These are phyloP conservation scores for Comarum palustre DNA, from an alignment of 306 rosid genomes.

Conservation along the genomic window DNA sequence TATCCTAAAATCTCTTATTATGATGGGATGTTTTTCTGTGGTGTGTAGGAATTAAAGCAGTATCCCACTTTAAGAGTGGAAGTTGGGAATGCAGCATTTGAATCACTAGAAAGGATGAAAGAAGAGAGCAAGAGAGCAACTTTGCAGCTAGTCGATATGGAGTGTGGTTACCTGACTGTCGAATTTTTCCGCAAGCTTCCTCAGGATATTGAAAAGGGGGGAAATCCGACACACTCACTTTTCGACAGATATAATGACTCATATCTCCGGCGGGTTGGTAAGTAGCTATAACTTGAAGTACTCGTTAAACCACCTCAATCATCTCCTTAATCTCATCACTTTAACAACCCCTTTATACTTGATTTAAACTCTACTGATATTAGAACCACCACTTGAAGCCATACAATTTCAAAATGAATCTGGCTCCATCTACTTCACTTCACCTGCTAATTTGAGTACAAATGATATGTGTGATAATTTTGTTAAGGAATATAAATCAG, in stretches of 20 bases:
- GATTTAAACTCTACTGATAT: neutral
- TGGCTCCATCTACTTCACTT: neutral
- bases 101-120: slow-evolving; percentile 41
- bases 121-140: slow-evolving; percentile 46
- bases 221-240: slow-evolving; percentile 42
- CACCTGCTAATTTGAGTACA: neutral
- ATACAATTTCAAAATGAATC: neutral
- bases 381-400: neutral
- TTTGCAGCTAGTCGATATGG: slow-evolving; percentile 45
- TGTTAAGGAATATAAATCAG: neutral
- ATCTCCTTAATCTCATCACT: neutral
- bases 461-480: too few species aligned
- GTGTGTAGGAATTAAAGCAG: slow-evolving; percentile 40
- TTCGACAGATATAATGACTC: slow-evolving; percentile 41
- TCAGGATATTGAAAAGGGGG: slow-evolving; percentile 50
- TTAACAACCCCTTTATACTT: neutral
- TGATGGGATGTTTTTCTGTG: neutral
- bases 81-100: slow-evolving; percentile 37
- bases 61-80: slow-evolving; percentile 42
- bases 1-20: neutral
- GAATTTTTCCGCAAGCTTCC: slow-evolving; percentile 54
- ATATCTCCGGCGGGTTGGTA: slow-evolving; percentile 42
- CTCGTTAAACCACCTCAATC: neutral
- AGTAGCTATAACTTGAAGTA: slow-evolving; percentile 11
- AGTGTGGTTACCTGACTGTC: slow-evolving; percentile 43